Evolutionary conservation across 2,329 filamentous ascomycete species (phyloP), one percentile per base, ranked within the genome.

Genomic region (Rhytidhysteron rufulum): DNA sequence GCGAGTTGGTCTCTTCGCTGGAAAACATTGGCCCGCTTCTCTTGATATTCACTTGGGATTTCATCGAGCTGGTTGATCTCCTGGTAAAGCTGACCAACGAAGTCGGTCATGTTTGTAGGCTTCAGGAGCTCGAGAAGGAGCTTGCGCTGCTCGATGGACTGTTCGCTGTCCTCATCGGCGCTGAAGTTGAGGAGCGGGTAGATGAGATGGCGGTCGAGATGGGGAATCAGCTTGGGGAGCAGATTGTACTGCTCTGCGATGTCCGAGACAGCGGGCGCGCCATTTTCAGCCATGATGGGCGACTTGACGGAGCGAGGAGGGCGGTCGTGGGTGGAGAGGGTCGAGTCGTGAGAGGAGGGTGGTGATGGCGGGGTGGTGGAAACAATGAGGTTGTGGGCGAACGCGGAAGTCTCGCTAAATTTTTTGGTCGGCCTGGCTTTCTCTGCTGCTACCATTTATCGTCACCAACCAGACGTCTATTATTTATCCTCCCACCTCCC

Each of bases 31-130:
- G 96, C 86, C 62, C 88, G 80, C 82, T 93, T 94, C 68, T 86
- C 83, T 57, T 82, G 80, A 68, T 90, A 97, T 69, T 96, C 89
- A 49, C 85, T 78, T 37, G 93, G 90, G 40, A 86, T 74, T 47
- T 87, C 79, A 45, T 85, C 77, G 50, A 88, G 80, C 56, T 83
- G 78, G 73, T 97, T 82, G 53, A 98, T 81, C 62, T 96, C 86
- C 66, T 86, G 86, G 77, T 95, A 88, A 53, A 98, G 75, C 60
- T 85, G 86, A 62, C 90, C 90, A 40, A 97, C 88, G 67, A 95
- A 98, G 71, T 98, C 93, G 60, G 86, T 93, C 93, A 98, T 98
- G 77, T 97, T 96, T 61, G 93, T 97, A 68, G 89, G 84, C 74
- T 95, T 91, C 55, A 98, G 82, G 43, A 98, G 82, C 71, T 91